Percentiles rank a stretch among this genome's conserved stretches.
Evolutionary conservation across 164 flowering plant species (phyloP).

Genomic region (Magnolia changhungtana): DNA sequence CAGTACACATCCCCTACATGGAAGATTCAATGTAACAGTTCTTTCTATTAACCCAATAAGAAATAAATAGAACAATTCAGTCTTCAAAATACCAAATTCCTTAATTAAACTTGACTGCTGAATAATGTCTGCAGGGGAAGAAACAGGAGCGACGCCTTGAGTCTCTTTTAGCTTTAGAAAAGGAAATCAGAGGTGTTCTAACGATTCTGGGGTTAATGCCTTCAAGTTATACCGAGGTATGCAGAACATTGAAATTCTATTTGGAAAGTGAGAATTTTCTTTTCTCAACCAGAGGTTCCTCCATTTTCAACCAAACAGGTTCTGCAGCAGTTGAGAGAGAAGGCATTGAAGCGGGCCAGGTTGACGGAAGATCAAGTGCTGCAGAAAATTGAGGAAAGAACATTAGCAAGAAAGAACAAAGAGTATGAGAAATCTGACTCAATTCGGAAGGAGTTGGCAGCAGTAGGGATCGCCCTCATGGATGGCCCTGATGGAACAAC

Average conservation of each 20-base stretch:
- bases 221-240: conserved; percentile 73
- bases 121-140: conserved; percentile 60
- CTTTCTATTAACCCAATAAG: too few species aligned
- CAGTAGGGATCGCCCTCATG: conserved; percentile 85
- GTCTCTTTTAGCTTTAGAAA: conserved; percentile 70
- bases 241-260: not conserved
- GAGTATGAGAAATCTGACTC: conserved; percentile 80
- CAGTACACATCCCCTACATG: too few species aligned
- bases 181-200: conserved; percentile 51
- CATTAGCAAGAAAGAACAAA: conserved; percentile 61
- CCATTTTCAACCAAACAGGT: conserved; percentile 36
- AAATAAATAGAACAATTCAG: not conserved
- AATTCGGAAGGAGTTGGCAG: conserved; percentile 73
- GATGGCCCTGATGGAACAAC: conserved; percentile 82
- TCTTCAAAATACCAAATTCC: not conserved
- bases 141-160: conserved; percentile 64
- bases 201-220: conserved; percentile 73
- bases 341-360: conserved; percentile 77
- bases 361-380: conserved; percentile 66
- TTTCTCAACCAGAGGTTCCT: not conserved
- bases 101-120: not conserved
- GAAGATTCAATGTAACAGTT: too few species aligned
- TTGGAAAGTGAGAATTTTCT: not conserved
- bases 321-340: conserved; percentile 66
- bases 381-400: conserved; percentile 70